Evolutionary conservation across 2,329 filamentous ascomycete species (phyloP), one percentile per base, ranked within the genome.

Genomic region (Colletotrichum caudatum): DNA sequence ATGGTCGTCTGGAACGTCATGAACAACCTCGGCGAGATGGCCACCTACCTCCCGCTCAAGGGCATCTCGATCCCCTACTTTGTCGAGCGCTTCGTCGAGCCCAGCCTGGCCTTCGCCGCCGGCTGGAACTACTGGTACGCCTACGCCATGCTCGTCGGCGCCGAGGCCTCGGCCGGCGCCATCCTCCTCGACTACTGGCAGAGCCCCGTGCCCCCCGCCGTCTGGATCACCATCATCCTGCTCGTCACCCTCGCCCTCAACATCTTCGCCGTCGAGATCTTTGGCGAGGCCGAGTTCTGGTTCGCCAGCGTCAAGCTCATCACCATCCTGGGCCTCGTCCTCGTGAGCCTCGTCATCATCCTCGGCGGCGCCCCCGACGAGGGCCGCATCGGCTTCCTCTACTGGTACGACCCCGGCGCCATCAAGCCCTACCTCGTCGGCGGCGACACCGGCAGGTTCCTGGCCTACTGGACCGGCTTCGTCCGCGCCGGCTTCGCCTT

Each of bases 61-160:
- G 88, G 88, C 8, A 87, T 88, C 72, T 88, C 87, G 0, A 83
- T 89, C 41, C 86, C 87, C 20, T 88, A 89, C 79, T 85, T 89
- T 74, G 84, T 88, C 64, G 80, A 83, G 71, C 86, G 88, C 41
- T 89, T 87, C 66, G 83, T 89, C 71, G 87, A 89, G 61, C 83
- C 84, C 1, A 87, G 85, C 41, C 78, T 89, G 33, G 85, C 84
- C n/a, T 90, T 90, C 73, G 88, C 88, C 9, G 81, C 83, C 50
- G 88, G 86, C 1, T 89, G 87, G 87, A 89, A 89, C 72, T 90
- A 91, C 79, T 90, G 88, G 84, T 90, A 90, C 75, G 87, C 87
- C 2, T 90, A 90, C 74, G 82, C 85, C 14, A 89, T 91, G 70
- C 81, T 89, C 1, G 82, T 90, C 33, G 88, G 85, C 1, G 86